These are phyloP conservation scores for Colletotrichum lini DNA, from an alignment of 2,329 filamentous ascomycete species.

Conservation along the genomic window DNA sequence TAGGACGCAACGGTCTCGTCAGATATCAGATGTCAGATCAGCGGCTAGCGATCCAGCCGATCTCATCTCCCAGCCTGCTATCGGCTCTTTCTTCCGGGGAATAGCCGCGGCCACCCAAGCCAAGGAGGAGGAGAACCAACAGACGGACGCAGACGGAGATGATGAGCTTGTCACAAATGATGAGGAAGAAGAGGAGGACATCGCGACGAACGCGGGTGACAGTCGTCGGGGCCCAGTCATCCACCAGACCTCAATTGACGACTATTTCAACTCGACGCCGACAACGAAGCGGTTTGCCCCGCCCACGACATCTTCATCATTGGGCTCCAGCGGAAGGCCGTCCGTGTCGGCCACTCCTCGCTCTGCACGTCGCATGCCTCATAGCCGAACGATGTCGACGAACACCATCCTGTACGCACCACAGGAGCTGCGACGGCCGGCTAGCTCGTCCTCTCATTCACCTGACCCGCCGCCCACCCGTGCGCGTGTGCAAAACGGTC, in stretches of 20 bases:
- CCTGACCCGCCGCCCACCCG: slow-evolving; percentile 50
- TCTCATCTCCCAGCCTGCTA: slow-evolving; percentile 60
- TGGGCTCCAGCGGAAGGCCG: slow-evolving; percentile 45
- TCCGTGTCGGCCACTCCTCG: slow-evolving; percentile 51
- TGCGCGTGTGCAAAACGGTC: slow-evolving; percentile 47
- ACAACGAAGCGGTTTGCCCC: slow-evolving; percentile 57
- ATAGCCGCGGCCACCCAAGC: slow-evolving; percentile 37
- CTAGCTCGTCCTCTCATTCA: slow-evolving; percentile 61
- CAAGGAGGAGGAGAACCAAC: slow-evolving; percentile 64
- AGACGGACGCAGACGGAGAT: slow-evolving; percentile 89
- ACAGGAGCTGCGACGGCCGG: slow-evolving; percentile 57
- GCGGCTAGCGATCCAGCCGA: slow-evolving; percentile 76
- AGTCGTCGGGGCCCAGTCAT: slow-evolving; percentile 46
- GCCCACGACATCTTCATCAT: slow-evolving; percentile 48
- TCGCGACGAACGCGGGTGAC: slow-evolving; percentile 59
- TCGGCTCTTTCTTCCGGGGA: slow-evolving; percentile 39
- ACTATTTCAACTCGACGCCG: slow-evolving; percentile 69
- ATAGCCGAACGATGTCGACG: slow-evolving; percentile 82
- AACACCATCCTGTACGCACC: slow-evolving; percentile 91
- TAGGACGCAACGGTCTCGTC: slow-evolving; percentile 61
- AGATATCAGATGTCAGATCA: slow-evolving; percentile 71
- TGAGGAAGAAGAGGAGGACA: slow-evolving; percentile 74
- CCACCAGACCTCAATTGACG: slow-evolving; percentile 54
- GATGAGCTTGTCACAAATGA: slow-evolving; percentile 90
- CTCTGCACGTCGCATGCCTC: slow-evolving; percentile 60